Percentiles rank a stretch among this genome's conserved stretches.
These are phyloP conservation scores for Metschnikowia similis DNA, from an alignment of 805 yeast species.

Conservation along the genomic window DNA sequence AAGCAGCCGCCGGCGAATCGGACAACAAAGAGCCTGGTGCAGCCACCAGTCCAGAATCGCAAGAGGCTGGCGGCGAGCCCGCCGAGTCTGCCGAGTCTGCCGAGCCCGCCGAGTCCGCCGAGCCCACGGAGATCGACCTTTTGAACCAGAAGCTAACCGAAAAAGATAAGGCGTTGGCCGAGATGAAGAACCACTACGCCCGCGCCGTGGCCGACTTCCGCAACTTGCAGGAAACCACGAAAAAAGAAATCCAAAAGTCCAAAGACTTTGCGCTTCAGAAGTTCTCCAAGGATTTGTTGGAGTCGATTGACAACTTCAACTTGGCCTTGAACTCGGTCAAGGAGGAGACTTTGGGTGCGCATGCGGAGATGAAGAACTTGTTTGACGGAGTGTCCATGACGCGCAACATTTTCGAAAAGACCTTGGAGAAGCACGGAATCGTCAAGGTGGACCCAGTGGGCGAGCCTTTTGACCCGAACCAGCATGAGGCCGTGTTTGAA, in stretches of 20 bases:
- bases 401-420: slow-evolving; percentile 77
- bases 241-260: slow-evolving; percentile 81
- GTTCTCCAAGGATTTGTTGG: slow-evolving; percentile 85
- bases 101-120: slow-evolving; percentile 15
- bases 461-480: slow-evolving; percentile 83
- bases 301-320: slow-evolving; percentile 84
- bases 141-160: slow-evolving; percentile 51
- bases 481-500: slow-evolving; percentile 91
- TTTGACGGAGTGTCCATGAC: slow-evolving; percentile 92
- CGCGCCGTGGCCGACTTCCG: slow-evolving; percentile 90
- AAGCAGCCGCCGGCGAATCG: slow-evolving; percentile 4
- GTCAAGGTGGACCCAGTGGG: slow-evolving; percentile 78
- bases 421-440: slow-evolving; percentile 76
- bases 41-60: not conserved
- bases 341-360: slow-evolving; percentile 51
- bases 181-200: slow-evolving; percentile 75
- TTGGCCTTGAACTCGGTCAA: slow-evolving; percentile 76
- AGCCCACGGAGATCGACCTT: slow-evolving; percentile 21
- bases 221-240: slow-evolving; percentile 85
- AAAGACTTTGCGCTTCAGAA: slow-evolving; percentile 88
- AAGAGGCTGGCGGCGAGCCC: slow-evolving; percentile 12
- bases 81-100: slow-evolving; percentile 15
- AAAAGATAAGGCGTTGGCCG: slow-evolving; percentile 72
- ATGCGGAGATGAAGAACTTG: slow-evolving; percentile 52
- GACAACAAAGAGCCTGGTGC: not conserved